phyloP scores from a whole-genome alignment of 495 filamentous ascomycete species.

The Aspergillus sparsus region DNA sequence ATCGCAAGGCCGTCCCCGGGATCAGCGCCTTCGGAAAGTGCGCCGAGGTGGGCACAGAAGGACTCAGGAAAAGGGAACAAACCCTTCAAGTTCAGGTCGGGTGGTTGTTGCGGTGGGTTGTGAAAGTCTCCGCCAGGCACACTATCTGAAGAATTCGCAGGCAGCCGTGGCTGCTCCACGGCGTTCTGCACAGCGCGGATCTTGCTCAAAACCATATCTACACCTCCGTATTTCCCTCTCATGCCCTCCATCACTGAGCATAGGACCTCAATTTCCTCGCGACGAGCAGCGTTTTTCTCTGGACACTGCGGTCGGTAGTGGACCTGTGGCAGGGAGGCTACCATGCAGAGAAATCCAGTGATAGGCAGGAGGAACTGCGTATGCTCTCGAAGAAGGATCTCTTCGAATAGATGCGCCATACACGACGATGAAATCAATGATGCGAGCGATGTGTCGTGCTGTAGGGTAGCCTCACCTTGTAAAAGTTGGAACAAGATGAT shows the following conservation, averaged over 20 bases:
- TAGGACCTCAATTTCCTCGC: neutral
- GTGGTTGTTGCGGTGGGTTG: too few relatives aligned
- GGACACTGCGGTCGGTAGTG: neutral
- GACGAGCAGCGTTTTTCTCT: neutral
- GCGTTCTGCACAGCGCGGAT: neutral
- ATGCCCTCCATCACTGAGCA: neutral
- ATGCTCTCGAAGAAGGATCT: conserved; percentile 23
- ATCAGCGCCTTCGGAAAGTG: too few relatives aligned
- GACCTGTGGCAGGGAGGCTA: conserved; percentile 23
- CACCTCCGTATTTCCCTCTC: neutral
- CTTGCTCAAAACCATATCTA: conserved; percentile 2
- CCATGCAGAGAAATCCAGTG: conserved; percentile 17
- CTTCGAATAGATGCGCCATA: conserved; percentile 22
- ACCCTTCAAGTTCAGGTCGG: too few relatives aligned
- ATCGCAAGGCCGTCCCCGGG: too few relatives aligned
- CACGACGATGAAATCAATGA: conserved; percentile 24
- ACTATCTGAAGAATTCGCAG: too few relatives aligned
- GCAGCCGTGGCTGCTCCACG: too few relatives aligned
- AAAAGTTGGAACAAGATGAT: conserved; percentile 24
- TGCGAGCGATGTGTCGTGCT: neutral
- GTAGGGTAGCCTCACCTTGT: conserved; percentile 5
- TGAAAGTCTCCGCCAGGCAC: too few relatives aligned
- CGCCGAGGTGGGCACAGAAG: too few relatives aligned
- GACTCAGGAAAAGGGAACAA: too few relatives aligned
- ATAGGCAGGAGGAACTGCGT: conserved; percentile 16